phyloP scores from a whole-genome alignment of 2,329 filamentous ascomycete genomes.

The Aciculosporium take region DNA sequence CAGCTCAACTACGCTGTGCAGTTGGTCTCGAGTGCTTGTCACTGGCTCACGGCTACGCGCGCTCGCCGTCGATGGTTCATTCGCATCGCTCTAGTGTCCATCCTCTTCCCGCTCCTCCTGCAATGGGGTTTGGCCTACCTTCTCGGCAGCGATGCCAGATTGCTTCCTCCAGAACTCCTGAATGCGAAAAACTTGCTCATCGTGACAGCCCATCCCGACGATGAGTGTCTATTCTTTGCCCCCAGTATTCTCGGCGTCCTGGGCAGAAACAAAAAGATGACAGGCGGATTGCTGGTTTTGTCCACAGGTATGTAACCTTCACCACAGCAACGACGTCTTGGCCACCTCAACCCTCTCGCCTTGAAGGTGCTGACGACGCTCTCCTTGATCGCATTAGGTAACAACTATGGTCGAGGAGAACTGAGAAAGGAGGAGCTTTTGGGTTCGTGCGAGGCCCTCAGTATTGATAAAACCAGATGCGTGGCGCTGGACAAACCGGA shows the following conservation, averaged over 20 bases:
- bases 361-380: neutral
- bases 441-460: conserved; percentile 16
- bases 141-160: conserved; percentile 20
- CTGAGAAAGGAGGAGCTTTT: conserved; percentile 14
- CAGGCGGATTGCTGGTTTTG: conserved; percentile 17
- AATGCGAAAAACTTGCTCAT: conserved; percentile 21
- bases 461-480: conserved; percentile 16
- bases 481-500: conserved; percentile 20
- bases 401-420: conserved; percentile 19
- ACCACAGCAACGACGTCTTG: neutral
- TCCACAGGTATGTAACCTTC: conserved; percentile 14
- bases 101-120: conserved; percentile 16
- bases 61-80: conserved; percentile 9
- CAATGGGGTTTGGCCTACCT: conserved; percentile 23
- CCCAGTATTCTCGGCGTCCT: conserved; percentile 18
- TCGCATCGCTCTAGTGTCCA: conserved; percentile 6
- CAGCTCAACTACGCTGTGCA: conserved; percentile 5
- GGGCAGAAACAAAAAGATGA: conserved; percentile 14
- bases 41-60: conserved; percentile 10
- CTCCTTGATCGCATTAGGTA: conserved; percentile 8
- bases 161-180: conserved; percentile 21
- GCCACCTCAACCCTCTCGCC: conserved; percentile 1
- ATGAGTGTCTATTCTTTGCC: conserved; percentile 24
- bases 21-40: conserved; percentile 5
- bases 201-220: conserved; percentile 24